Evolutionary conservation across 2,329 filamentous ascomycete genomes (phyloP).

Genomic region (Tolypocladium tropicale): DNA sequence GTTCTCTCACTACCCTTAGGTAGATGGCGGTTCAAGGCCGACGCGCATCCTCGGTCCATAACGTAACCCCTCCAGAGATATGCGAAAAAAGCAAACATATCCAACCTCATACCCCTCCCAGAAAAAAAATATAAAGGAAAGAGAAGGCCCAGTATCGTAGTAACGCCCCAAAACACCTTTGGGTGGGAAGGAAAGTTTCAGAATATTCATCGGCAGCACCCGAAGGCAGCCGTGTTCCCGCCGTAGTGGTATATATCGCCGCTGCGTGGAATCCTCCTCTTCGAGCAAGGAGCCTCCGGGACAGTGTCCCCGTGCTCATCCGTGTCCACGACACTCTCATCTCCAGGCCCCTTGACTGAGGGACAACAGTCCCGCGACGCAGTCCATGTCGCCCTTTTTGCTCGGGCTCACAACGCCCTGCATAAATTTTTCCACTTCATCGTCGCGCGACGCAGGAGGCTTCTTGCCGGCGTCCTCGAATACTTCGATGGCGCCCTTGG

Average conservation of each 20-base stretch:
- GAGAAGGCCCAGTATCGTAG: neutral
- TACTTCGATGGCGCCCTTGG: constrained; percentile 32
- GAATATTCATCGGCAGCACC: neutral
- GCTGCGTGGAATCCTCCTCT: neutral
- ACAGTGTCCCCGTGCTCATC: neutral
- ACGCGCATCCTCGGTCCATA: too few relatives aligned
- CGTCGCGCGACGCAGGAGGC: constrained; percentile 17
- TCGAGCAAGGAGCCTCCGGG: neutral
- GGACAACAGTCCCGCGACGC: constrained; percentile 78
- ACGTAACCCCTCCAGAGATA: too few relatives aligned
- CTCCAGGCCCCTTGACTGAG: constrained; percentile 90
- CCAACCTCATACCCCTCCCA: neutral
- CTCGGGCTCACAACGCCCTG: constrained; percentile 52
- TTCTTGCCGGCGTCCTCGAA: constrained; percentile 36
- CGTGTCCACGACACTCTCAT: constrained; percentile 25
- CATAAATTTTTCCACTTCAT: constrained; percentile 70
- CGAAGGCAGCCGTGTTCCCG: neutral
- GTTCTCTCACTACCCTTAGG: neutral
- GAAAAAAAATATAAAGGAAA: neutral
- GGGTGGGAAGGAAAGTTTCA: neutral
- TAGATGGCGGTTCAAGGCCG: neutral
- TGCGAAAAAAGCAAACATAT: neutral
- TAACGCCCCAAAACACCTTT: neutral
- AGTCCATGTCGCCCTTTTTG: constrained; percentile 75
- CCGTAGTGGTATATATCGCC: neutral